A percentile compares a stretch with the other conserved stretches of the same genome.
phyloP scores from a whole-genome alignment of 2,329 filamentous ascomycete genomes.

The Eutypa lata region DNA sequence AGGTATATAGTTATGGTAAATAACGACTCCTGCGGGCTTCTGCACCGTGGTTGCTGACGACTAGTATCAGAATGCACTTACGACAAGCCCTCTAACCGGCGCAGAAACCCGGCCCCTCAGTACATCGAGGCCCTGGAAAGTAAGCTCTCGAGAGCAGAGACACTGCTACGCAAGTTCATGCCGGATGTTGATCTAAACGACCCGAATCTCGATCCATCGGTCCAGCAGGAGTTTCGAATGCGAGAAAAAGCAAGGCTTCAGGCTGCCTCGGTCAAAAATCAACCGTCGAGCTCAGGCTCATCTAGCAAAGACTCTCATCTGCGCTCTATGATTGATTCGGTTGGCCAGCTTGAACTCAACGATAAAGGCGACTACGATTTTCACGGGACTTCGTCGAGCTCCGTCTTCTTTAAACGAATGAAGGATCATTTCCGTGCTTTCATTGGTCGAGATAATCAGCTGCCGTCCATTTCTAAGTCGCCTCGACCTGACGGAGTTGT shows the following conservation, averaged over 20 bases:
- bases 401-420: slow-evolving; percentile 83
- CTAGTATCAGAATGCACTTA: slow-evolving; percentile 76
- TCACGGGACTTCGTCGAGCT: slow-evolving; percentile 86
- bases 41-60: slow-evolving; percentile 20
- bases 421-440: slow-evolving; percentile 82
- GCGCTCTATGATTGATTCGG: slow-evolving; percentile 91
- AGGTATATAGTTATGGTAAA: slow-evolving; percentile 97
- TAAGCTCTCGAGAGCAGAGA: slow-evolving; percentile 78
- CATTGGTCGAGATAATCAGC: slow-evolving; percentile 61
- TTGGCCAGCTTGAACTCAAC: slow-evolving; percentile 86
- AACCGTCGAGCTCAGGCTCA: slow-evolving; percentile 24
- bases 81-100: slow-evolving; percentile 88
- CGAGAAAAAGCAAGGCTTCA: slow-evolving; percentile 50
- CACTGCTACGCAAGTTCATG: slow-evolving; percentile 72
- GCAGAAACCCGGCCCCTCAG: slow-evolving; percentile 86
- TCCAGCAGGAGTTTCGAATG: slow-evolving; percentile 65
- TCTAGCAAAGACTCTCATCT: slow-evolving; percentile 62
- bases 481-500: slow-evolving; percentile 47
- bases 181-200: slow-evolving; percentile 85
- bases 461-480: slow-evolving; percentile 55
- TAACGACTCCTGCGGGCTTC: slow-evolving; percentile 19
- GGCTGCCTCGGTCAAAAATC: slow-evolving; percentile 37
- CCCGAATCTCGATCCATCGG: slow-evolving; percentile 73
- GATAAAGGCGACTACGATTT: slow-evolving; percentile 94
- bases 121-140: slow-evolving; percentile 88